phyloP scores from a whole-genome alignment of 495 filamentous ascomycete genomes.

The Hamigera avellanea region DNA sequence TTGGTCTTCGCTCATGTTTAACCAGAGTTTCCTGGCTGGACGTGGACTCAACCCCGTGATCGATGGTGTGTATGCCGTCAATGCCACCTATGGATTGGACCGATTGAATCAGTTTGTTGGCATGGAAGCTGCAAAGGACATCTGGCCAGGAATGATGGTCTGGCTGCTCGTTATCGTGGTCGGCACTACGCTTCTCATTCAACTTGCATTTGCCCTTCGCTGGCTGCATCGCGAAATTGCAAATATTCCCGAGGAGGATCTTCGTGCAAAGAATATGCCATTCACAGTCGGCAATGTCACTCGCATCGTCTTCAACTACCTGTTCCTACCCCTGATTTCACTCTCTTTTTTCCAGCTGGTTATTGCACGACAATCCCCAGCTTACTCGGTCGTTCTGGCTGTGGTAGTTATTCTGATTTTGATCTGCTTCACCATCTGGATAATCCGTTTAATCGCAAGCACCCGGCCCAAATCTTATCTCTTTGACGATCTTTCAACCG shows the following conservation, averaged over 20 bases:
- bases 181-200: conserved; percentile 55
- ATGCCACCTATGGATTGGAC: conserved; percentile 67
- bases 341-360: conserved; percentile 86
- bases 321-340: conserved; percentile 75
- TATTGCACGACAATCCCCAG: conserved; percentile 53
- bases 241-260: conserved; percentile 69
- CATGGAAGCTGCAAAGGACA: conserved; percentile 60
- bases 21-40: conserved; percentile 69
- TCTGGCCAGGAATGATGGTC: conserved; percentile 86
- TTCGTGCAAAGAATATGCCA: conserved; percentile 84
- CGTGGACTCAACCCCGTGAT: conserved; percentile 49
- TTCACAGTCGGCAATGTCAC: conserved; percentile 82
- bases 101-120: conserved; percentile 74
- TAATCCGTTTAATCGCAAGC: conserved; percentile 63
- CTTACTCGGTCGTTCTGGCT: conserved; percentile 58
- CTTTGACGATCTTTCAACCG: conserved; percentile 85
- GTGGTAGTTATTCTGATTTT: conserved; percentile 61
- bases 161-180: conserved; percentile 71
- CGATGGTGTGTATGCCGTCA: conserved; percentile 72
- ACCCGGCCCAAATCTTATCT: conserved; percentile 75
- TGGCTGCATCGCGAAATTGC: conserved; percentile 63
- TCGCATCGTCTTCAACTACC: conserved; percentile 83
- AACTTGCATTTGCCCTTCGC: conserved; percentile 62
- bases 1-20: conserved; percentile 90
- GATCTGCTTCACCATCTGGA: conserved; percentile 62